Evolutionary conservation across 225 moss, liverwort and hornwort genomes (phyloP).

Genomic region (Ulota crispa): DNA sequence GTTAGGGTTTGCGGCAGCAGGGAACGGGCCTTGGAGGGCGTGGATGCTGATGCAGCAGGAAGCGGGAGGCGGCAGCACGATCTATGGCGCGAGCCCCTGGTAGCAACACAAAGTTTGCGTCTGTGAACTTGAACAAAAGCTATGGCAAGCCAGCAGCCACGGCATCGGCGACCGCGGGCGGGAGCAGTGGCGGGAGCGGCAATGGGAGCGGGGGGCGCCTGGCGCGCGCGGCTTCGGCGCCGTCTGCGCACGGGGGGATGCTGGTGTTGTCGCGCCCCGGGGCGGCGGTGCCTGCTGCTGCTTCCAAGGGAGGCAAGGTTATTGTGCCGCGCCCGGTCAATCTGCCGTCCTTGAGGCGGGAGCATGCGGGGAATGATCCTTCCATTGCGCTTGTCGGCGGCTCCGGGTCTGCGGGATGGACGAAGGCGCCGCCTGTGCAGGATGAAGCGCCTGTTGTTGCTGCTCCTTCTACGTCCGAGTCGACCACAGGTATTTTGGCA

Average conservation of each 20-base stretch:
- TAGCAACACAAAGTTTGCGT: constrained; percentile 99
- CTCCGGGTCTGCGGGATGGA: constrained; percentile 90
- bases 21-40: constrained; percentile 35
- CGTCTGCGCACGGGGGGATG: constrained; percentile 74
- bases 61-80: constrained; percentile 76
- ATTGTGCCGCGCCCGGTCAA: constrained; percentile 95
- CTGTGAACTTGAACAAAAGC: constrained; percentile 99
- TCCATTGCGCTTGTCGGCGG: constrained; percentile 91
- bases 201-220: constrained; percentile 37
- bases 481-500: constrained; percentile 35
- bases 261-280: constrained; percentile 73
- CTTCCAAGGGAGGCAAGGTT: constrained; percentile 81
- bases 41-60: constrained; percentile 90
- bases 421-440: constrained; percentile 70
- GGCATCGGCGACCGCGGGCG: neutral
- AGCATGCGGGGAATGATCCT: constrained; percentile 98
- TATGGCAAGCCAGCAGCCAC: constrained; percentile 86
- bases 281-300: constrained; percentile 22
- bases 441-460: constrained; percentile 46
- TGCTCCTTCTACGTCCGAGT: constrained; percentile 13
- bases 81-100: constrained; percentile 99
- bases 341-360: constrained; percentile 89
- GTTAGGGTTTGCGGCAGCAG: constrained; percentile 16
- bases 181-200: constrained; percentile 34
- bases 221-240: constrained; percentile 33